These are phyloP conservation scores for Hypoxylon sp. DNA, from an alignment of 2,329 filamentous ascomycete species.

Conservation along the genomic window DNA sequence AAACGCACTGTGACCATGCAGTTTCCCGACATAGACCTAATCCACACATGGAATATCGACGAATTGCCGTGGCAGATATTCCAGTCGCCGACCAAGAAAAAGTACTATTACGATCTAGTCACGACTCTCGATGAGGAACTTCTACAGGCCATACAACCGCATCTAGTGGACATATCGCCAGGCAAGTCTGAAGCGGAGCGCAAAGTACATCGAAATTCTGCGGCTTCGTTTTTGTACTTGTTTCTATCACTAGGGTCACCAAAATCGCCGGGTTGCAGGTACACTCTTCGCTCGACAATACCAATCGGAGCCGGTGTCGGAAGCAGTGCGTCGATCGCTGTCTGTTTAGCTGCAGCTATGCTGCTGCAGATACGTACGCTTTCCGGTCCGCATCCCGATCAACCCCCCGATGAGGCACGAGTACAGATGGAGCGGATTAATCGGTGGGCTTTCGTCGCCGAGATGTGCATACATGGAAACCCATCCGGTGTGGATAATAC, in stretches of 20 bases:
- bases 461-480: slow-evolving; percentile 97
- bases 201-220: slow-evolving; percentile 86
- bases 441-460: slow-evolving; percentile 95
- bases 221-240: slow-evolving; percentile 89
- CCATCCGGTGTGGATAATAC: slow-evolving; percentile 98
- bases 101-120: slow-evolving; percentile 91
- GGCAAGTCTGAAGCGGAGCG: slow-evolving; percentile 75
- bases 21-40: slow-evolving; percentile 90
- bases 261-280: slow-evolving; percentile 83
- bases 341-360: slow-evolving; percentile 87
- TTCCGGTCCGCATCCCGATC: slow-evolving; percentile 90
- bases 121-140: slow-evolving; percentile 87
- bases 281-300: slow-evolving; percentile 92
- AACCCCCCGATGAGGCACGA: slow-evolving; percentile 87
- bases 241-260: slow-evolving; percentile 88
- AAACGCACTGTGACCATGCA: slow-evolving; percentile 87
- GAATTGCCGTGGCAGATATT: slow-evolving; percentile 89
- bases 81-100: slow-evolving; percentile 85
- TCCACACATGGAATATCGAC: slow-evolving; percentile 95
- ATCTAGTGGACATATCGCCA: slow-evolving; percentile 78
- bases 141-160: slow-evolving; percentile 82
- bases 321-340: slow-evolving; percentile 93
- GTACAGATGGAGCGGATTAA: slow-evolving; percentile 96
- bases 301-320: slow-evolving; percentile 92
- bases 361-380: slow-evolving; percentile 89